Evolutionary conservation across 768 basidiomycete genomes (phyloP), one percentile per base, ranked within the genome.

Genomic region (Suillus cothurnatus): DNA sequence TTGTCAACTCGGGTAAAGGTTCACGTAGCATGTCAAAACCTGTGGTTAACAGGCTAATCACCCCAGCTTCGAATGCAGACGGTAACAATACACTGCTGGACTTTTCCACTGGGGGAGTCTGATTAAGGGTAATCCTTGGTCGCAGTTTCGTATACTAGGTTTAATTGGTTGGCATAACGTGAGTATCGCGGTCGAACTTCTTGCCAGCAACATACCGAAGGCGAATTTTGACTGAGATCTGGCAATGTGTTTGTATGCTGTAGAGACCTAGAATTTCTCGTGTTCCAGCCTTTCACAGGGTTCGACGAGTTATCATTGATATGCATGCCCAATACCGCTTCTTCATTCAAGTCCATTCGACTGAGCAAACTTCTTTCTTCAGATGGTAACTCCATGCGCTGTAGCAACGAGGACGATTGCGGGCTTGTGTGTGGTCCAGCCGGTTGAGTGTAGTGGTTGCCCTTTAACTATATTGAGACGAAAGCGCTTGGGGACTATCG

Each of bases 161-260:
- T 61, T 14, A n/a, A 57, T 5, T 38, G 4, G 62, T 55, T 49
- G 34, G 23, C 23, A 17, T 62, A 47, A 66, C 31, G 45, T 68
- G 56, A 67, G 64, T 61, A 21, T 41, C 28, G 26, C 31, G 28
- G 12, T 32, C 3, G 23, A 31, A 31, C 47, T 52, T 50, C 61
- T 64, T 69, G 64, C 23, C 17, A 21, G 21, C 21, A 11, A 73
- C 74, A 31, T 69, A 76, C 75, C 73, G 45, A 65, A 65, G 39
- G 53, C 65, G 64, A 61, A 41, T 41, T n/a, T 62, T 65, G n/a
- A 21, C 58, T 45, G 28, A 39, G 36, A 14, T 59, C 23, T 0
- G 64, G 32, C 15, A 62, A 63, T n/a, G 61, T 49, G 57, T 62
- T 62, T 53, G 74, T 66, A 11, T 38, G 56, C 34, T 23, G 8